Evolutionary conservation across 495 filamentous ascomycete species (phyloP).

Genomic region (Tetracladium setigerum): DNA sequence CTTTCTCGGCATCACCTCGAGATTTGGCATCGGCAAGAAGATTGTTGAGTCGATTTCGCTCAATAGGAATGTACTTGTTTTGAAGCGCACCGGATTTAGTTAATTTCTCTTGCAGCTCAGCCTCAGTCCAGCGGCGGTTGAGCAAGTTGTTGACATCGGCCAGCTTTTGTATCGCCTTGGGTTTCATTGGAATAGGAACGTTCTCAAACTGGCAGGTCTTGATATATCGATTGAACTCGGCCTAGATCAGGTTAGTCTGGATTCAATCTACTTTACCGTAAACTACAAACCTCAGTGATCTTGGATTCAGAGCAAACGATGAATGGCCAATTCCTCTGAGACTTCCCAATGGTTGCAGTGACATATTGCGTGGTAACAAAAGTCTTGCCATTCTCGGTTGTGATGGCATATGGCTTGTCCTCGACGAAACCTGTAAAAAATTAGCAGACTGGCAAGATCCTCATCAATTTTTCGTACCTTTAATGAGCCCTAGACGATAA

Average conservation of each 20-base stretch:
- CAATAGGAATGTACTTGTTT: slow-evolving; percentile 49
- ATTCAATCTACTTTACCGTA: not conserved
- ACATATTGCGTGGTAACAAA: slow-evolving; percentile 74
- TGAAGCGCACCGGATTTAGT: slow-evolving; percentile 51
- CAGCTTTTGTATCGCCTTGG: slow-evolving; percentile 61
- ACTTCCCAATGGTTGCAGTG: slow-evolving; percentile 64
- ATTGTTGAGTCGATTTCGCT: slow-evolving; percentile 53
- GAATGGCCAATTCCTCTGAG: slow-evolving; percentile 73
- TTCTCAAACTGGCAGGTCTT: slow-evolving; percentile 64
- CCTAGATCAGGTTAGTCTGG: slow-evolving; percentile 31
- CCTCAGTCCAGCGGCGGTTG: slow-evolving; percentile 69
- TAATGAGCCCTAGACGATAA: slow-evolving; percentile 83
- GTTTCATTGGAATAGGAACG: slow-evolving; percentile 58
- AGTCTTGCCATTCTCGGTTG: slow-evolving; percentile 57
- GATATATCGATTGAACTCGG: slow-evolving; percentile 79
- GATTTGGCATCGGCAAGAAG: slow-evolving; percentile 55
- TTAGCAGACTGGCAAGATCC: slow-evolving; percentile 21
- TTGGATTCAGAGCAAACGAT: slow-evolving; percentile 69
- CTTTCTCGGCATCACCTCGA: slow-evolving; percentile 50
- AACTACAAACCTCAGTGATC: slow-evolving; percentile 59
- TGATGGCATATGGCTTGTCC: slow-evolving; percentile 74
- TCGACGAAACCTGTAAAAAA: slow-evolving; percentile 55
- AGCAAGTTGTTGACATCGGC: slow-evolving; percentile 73
- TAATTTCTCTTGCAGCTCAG: slow-evolving; percentile 72
- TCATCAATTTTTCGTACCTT: slow-evolving; percentile 44